These are phyloP conservation scores for Rhipidocladum racemiflorum DNA, from an alignment of 176 grass and related monocot genomes.

Conservation along the genomic window DNA sequence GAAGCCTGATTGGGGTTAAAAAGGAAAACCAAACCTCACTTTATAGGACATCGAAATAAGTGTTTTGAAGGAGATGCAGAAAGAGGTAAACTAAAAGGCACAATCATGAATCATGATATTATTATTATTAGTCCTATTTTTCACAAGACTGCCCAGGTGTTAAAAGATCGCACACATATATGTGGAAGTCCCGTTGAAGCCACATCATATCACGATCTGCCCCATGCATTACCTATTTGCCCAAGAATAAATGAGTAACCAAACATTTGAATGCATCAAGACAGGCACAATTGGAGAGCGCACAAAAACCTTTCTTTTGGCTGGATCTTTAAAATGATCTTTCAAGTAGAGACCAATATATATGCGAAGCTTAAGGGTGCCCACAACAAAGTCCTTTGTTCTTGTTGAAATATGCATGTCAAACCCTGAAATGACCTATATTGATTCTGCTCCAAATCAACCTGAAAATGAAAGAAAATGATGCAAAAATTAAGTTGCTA, in stretches of 20 bases:
- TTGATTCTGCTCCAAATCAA: slow-evolving; percentile 99
- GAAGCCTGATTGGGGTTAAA: slow-evolving; percentile 65
- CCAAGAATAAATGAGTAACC: slow-evolving; percentile 31
- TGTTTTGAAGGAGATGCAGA: slow-evolving; percentile 12
- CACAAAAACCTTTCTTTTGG: slow-evolving; percentile 77
- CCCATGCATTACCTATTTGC: slow-evolving; percentile 84
- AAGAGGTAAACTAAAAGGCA: slow-evolving; percentile 8
- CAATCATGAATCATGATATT: slow-evolving; percentile 22
- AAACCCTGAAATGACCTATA: slow-evolving; percentile 97
- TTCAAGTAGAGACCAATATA: slow-evolving; percentile 67
- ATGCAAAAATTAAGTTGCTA: slow-evolving; percentile 9
- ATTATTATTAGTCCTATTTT: slow-evolving; percentile 1
- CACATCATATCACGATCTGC: slow-evolving; percentile 95
- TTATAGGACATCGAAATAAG: slow-evolving; percentile 23
- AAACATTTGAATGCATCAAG: slow-evolving; percentile 15
- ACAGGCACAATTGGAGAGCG: slow-evolving; percentile 18
- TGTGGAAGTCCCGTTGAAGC: slow-evolving; percentile 86
- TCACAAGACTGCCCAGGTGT: slow-evolving; percentile 81
- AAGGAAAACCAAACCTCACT: slow-evolving; percentile 17
- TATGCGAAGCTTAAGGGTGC: slow-evolving; percentile 90
- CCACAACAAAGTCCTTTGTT: slow-evolving; percentile 89
- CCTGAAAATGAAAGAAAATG: slow-evolving; percentile 51
- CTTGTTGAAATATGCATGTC: slow-evolving; percentile 99
- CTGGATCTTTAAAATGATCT: slow-evolving; percentile 80
- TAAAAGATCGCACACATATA: slow-evolving; percentile 95